Conservation (phyloP, 805 yeast genomes). For the Ogataea glucozyma region DNA sequence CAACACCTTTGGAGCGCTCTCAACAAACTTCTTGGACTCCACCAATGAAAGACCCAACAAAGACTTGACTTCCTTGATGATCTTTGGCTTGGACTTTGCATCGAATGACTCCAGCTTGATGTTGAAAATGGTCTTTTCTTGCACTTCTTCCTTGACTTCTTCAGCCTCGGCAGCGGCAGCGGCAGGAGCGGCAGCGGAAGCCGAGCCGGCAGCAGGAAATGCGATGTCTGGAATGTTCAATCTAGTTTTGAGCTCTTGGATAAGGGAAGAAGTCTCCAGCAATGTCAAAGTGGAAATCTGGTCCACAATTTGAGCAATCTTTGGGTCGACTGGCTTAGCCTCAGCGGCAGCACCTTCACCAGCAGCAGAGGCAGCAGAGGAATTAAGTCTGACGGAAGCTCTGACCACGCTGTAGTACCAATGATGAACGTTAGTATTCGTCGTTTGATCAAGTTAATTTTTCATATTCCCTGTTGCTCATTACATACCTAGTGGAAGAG, state of each 20-base stretch:
- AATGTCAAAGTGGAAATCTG: constrained; percentile 89
- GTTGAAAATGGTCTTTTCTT: constrained; percentile 91
- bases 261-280: constrained; percentile 87
- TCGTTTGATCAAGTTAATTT: no score
- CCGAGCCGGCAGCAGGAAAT: constrained; percentile 68
- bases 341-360: constrained; percentile 25
- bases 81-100: constrained; percentile 93
- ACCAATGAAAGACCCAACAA: constrained; percentile 90
- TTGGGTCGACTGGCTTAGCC: constrained; percentile 72
- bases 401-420: constrained; percentile 75
- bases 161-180: constrained; percentile 73
- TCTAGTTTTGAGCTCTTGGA: constrained; percentile 73
- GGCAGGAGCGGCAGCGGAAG: constrained; percentile 63
- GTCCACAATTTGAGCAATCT: constrained; percentile 83
- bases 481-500: constrained; percentile 17
- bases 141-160: constrained; percentile 72
- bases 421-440: not conserved
- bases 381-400: constrained; percentile 54
- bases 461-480: not conserved
- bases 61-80: constrained; percentile 94
- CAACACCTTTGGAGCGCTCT: constrained; percentile 92
- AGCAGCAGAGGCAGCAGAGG: constrained; percentile 45
- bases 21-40: constrained; percentile 97
- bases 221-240: constrained; percentile 94
- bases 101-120: constrained; percentile 92